phyloP scores from a whole-genome alignment of 1,284 basidiomycete species.

The Trichosporon sp. region DNA sequence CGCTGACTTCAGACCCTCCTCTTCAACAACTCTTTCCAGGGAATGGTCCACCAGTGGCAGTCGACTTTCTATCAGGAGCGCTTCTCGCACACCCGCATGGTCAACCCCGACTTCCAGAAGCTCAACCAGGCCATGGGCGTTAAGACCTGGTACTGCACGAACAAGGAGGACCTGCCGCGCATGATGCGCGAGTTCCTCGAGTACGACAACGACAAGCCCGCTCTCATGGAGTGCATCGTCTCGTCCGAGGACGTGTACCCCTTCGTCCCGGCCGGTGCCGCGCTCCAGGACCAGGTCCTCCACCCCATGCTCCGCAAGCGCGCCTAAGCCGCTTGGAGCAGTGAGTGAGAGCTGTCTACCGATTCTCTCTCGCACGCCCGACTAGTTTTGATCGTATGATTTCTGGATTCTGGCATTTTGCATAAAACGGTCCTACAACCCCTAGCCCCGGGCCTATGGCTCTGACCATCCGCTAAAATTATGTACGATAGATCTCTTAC shows the following conservation, averaged over 20 bases:
- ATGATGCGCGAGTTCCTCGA: constrained; percentile 99
- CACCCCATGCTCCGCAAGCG: constrained; percentile 30
- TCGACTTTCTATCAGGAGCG: constrained; percentile 76
- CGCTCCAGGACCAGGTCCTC: constrained; percentile 74
- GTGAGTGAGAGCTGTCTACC: no score
- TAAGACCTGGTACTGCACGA: constrained; percentile 75
- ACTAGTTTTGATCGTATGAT: not conserved
- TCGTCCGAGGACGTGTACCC: constrained; percentile 88
- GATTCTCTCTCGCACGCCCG: no score
- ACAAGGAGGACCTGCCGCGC: constrained; percentile 68
- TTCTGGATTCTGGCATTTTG: not conserved
- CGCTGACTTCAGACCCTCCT: constrained; percentile 53
- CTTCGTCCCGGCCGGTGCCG: constrained; percentile 78
- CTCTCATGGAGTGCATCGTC: constrained; percentile 85
- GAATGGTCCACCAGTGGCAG: constrained; percentile 99
- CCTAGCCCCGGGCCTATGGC: no score
- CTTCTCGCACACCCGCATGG: constrained; percentile 91
- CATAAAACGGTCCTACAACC: not conserved
- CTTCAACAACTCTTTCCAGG: constrained; percentile 92
- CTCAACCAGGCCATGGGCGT: constrained; percentile 86
- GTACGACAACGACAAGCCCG: constrained; percentile 71
- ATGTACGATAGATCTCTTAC: constrained; percentile 3
- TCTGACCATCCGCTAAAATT: not conserved
- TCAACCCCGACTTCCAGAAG: constrained; percentile 86
- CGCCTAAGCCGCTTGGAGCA: constrained; percentile 16